Evolutionary conservation across 768 basidiomycete genomes (phyloP).

Genomic region (Pleurotus salmoneostramineus): DNA sequence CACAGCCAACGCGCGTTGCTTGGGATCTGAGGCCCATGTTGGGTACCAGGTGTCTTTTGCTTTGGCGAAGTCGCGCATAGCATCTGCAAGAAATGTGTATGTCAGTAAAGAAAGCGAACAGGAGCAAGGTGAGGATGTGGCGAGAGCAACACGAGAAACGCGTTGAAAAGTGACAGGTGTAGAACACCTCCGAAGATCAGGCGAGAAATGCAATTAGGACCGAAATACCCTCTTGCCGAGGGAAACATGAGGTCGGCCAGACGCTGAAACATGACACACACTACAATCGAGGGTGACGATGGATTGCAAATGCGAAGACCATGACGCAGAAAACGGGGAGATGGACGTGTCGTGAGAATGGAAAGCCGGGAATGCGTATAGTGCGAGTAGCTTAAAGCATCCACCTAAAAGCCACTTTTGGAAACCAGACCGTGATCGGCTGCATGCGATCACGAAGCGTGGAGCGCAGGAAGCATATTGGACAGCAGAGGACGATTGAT

Average conservation of each 20-base stretch:
- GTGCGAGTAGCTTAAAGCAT: neutral
- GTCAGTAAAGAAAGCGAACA: neutral
- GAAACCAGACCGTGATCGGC: neutral
- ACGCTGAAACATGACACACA: neutral
- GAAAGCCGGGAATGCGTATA: neutral
- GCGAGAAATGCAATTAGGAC: neutral
- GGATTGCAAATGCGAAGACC: neutral
- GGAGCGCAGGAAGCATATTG: neutral
- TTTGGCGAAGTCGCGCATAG: conserved; percentile 61
- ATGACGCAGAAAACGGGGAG: neutral
- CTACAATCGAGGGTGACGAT: neutral
- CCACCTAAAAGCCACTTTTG: neutral
- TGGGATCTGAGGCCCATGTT: conserved; percentile 66
- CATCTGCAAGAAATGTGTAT: conserved; percentile 31
- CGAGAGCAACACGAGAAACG: neutral
- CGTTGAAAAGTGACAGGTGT: neutral
- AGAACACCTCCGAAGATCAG: neutral
- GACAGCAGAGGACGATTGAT: neutral
- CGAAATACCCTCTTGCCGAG: neutral
- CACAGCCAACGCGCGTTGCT: conserved; percentile 69
- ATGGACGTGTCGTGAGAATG: too few species aligned
- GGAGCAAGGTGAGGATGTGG: too few species aligned
- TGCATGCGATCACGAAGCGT: neutral
- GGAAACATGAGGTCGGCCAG: neutral
- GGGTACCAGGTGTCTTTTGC: conserved; percentile 60